A percentile compares a stretch with the other conserved stretches of the same genome.
phyloP scores from a whole-genome alignment of 441 rosid genomes.

The Rhodomyrtus psidioides region DNA sequence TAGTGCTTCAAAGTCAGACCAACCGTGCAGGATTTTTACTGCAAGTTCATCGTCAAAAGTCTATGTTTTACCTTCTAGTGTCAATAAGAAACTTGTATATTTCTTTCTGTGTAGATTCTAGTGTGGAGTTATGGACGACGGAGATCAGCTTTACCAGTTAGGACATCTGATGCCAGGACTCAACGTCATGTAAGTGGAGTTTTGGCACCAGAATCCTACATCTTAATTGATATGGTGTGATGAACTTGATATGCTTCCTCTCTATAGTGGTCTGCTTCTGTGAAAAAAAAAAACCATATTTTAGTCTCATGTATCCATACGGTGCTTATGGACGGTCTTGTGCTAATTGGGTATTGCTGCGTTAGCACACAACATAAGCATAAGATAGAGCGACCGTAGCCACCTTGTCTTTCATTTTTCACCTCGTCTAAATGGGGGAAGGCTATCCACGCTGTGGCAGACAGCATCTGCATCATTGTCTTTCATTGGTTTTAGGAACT shows the following conservation, averaged over 20 bases:
- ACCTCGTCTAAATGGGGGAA: conserved; percentile 6
- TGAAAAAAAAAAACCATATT: background rate
- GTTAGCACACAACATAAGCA: conserved; percentile 11
- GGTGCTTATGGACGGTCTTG: conserved; percentile 13
- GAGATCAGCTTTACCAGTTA: background rate
- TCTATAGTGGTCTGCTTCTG: background rate
- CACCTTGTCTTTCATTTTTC: conserved; percentile 26
- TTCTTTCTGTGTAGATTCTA: background rate
- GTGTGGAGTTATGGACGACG: background rate
- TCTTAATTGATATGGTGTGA: background rate
- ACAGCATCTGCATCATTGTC: background rate
- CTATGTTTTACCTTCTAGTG: no score
- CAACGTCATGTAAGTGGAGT: background rate
- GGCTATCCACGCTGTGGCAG: conserved; percentile 20
- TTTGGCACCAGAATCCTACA: background rate
- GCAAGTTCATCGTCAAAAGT: no score
- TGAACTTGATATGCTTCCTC: background rate
- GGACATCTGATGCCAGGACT: background rate
- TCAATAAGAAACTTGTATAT: no score
- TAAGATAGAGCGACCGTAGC: conserved; percentile 3
- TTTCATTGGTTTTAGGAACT: background rate
- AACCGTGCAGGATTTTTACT: no score
- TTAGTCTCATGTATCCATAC: background rate
- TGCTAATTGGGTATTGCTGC: conserved; percentile 2
- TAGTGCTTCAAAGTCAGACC: no score